phyloP scores from a whole-genome alignment of 2,329 filamentous ascomycete species.

The Corniculantispora saksenae region DNA sequence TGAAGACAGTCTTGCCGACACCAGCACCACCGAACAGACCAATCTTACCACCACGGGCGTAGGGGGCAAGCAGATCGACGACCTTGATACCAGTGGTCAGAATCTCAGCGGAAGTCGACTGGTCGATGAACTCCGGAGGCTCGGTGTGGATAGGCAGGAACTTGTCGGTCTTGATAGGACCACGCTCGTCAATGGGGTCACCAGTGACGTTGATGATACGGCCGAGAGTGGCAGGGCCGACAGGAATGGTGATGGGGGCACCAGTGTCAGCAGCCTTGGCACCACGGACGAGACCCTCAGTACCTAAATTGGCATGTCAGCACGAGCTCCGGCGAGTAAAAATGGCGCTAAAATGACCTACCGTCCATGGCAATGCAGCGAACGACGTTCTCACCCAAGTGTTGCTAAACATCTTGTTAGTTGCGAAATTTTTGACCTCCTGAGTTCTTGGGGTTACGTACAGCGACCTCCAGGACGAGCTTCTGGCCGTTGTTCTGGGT shows the following conservation, averaged over 20 bases:
- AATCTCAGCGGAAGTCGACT: constrained; percentile 95
- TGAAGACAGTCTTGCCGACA: constrained; percentile 99
- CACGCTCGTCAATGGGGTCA: constrained; percentile 99
- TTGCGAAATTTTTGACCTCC: constrained; percentile 18
- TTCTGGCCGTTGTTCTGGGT: constrained; percentile 90
- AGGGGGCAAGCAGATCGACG: constrained; percentile 96
- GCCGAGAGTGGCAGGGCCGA: constrained; percentile 89
- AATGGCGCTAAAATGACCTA: constrained; percentile 50
- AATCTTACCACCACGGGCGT: constrained; percentile 99
- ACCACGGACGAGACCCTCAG: constrained; percentile 98
- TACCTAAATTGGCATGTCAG: constrained; percentile 62
- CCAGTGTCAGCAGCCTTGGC: constrained; percentile 84
- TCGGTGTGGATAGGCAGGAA: constrained; percentile 90
- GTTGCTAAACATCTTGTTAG: constrained; percentile 71
- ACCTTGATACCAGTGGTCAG: constrained; percentile 99
- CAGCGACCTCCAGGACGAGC: constrained; percentile 93
- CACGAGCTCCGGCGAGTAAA: not conserved
- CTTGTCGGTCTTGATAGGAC: constrained; percentile 93
- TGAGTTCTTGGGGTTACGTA: constrained; percentile 51
- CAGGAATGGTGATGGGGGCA: constrained; percentile 92
- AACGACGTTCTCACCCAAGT: constrained; percentile 98
- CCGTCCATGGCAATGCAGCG: constrained; percentile 99
- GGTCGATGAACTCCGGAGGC: constrained; percentile 86
- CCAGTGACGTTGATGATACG: constrained; percentile 99
- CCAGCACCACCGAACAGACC: constrained; percentile 99